Conservation (phyloP, 139 green algal species). For the Chlamydomonas incerta region DNA sequence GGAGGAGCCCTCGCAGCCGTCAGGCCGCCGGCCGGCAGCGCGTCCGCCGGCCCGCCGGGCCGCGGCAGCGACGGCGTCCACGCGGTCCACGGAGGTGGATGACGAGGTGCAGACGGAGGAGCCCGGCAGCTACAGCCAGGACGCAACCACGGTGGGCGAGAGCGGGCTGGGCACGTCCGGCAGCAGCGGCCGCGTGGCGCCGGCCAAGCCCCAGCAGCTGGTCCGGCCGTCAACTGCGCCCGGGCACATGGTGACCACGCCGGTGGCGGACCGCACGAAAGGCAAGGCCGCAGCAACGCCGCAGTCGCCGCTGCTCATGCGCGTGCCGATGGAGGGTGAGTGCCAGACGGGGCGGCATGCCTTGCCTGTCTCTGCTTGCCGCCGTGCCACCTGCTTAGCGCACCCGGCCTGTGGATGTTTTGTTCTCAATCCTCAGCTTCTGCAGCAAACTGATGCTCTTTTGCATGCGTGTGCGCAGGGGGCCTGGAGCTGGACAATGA, state of each 20-base stretch:
- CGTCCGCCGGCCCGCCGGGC: neutral
- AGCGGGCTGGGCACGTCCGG: neutral
- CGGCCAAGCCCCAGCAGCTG: neutral
- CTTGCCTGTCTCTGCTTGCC: too few relatives aligned
- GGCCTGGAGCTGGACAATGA: constrained; percentile 35
- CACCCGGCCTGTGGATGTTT: too few relatives aligned
- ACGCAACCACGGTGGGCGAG: neutral
- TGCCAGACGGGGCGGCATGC: too few relatives aligned
- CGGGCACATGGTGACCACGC: neutral
- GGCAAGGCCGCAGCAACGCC: too few relatives aligned
- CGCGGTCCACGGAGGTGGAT: neutral
- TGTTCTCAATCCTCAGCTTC: neutral
- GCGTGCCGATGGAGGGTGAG: constrained; percentile 21
- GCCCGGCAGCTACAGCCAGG: constrained; percentile 3
- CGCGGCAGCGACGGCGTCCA: neutral
- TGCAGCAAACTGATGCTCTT: neutral
- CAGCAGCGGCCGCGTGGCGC: neutral
- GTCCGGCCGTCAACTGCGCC: too few relatives aligned
- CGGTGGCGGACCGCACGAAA: too few relatives aligned
- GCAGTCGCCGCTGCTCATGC: neutral
- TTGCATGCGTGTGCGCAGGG: neutral
- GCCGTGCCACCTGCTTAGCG: too few relatives aligned
- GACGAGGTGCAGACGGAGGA: neutral
- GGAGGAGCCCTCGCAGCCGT: neutral
- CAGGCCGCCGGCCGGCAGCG: too few relatives aligned